phyloP scores from a whole-genome alignment of 2,329 filamentous ascomycete species.

The Epichloe scottii region DNA sequence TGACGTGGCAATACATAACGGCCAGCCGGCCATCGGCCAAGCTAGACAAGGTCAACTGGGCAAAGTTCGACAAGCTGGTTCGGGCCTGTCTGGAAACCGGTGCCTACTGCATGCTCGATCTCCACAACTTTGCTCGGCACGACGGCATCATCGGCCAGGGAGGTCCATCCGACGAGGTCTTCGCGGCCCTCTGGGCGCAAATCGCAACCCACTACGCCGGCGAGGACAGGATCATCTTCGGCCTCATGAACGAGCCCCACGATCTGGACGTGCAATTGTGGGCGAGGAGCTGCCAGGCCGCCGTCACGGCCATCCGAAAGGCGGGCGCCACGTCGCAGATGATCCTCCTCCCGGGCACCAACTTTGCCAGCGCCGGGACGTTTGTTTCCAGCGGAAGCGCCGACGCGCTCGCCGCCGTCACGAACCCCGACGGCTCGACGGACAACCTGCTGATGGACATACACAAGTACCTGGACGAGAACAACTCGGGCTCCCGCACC shows the following conservation, averaged over 20 bases:
- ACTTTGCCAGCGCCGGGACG: slow-evolving; percentile 39
- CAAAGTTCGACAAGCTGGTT: slow-evolving; percentile 41
- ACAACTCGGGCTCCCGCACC: slow-evolving; percentile 39
- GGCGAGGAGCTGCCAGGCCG: slow-evolving; percentile 48
- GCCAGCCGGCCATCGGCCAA: slow-evolving; percentile 36
- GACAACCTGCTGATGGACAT: slow-evolving; percentile 45
- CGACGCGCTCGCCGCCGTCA: slow-evolving; percentile 37
- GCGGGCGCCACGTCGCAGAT: slow-evolving; percentile 52
- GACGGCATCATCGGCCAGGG: slow-evolving; percentile 56
- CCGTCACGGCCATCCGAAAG: slow-evolving; percentile 51
- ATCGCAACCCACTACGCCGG: slow-evolving; percentile 46
- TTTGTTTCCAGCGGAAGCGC: slow-evolving; percentile 38
- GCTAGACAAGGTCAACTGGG: slow-evolving; percentile 35
- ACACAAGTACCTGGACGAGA: slow-evolving; percentile 47
- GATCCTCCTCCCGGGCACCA: slow-evolving; percentile 47
- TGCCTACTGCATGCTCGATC: slow-evolving; percentile 46
- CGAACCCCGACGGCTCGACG: slow-evolving; percentile 45
- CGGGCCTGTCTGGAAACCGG: slow-evolving; percentile 43
- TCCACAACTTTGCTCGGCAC: slow-evolving; percentile 48
- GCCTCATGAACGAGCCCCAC: slow-evolving; percentile 60
- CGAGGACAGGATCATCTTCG: slow-evolving; percentile 41
- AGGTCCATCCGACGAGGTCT: slow-evolving; percentile 45
- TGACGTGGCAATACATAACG: slow-evolving; percentile 46
- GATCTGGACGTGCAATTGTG: slow-evolving; percentile 43
- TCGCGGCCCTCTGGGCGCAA: slow-evolving; percentile 44